Percentiles rank a stretch among this genome's conserved stretches.
These are phyloP conservation scores for Monosporascus sp. DNA, from an alignment of 2,329 filamentous ascomycete species.

Conservation along the genomic window DNA sequence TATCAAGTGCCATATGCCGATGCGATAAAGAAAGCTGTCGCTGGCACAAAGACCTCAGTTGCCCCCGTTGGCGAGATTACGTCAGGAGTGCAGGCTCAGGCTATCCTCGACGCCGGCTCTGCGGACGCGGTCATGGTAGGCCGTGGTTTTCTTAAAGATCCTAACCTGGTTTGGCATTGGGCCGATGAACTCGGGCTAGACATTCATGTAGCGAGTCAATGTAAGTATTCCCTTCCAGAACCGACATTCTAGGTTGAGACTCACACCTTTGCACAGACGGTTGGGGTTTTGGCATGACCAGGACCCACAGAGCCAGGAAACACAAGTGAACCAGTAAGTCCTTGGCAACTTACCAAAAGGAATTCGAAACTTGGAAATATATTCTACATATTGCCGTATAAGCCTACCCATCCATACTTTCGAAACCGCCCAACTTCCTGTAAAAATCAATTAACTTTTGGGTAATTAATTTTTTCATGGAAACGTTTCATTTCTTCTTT, in stretches of 20 bases:
- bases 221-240: constrained; percentile 5
- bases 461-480: too few species aligned
- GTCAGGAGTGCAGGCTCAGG: constrained; percentile 49
- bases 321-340: neutral
- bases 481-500: too few species aligned
- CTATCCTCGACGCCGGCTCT: constrained; percentile 42
- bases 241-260: neutral
- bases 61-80: constrained; percentile 55
- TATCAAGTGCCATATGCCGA: constrained; percentile 70
- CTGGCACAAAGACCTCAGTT: constrained; percentile 52
- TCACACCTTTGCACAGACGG: neutral
- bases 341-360: too few species aligned
- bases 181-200: constrained; percentile 55
- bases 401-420: too few species aligned
- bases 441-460: too few species aligned
- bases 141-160: constrained; percentile 58
- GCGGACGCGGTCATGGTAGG: constrained; percentile 54
- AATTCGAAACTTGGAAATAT: too few species aligned
- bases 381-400: too few species aligned
- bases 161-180: constrained; percentile 53
- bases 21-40: constrained; percentile 64
- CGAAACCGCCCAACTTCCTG: too few species aligned
- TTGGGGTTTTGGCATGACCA: constrained; percentile 15
- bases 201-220: constrained; percentile 53
- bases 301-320: constrained; percentile 11